These are phyloP conservation scores for Xylaria multiplex DNA, from an alignment of 2,329 filamentous ascomycete genomes.

Conservation along the genomic window DNA sequence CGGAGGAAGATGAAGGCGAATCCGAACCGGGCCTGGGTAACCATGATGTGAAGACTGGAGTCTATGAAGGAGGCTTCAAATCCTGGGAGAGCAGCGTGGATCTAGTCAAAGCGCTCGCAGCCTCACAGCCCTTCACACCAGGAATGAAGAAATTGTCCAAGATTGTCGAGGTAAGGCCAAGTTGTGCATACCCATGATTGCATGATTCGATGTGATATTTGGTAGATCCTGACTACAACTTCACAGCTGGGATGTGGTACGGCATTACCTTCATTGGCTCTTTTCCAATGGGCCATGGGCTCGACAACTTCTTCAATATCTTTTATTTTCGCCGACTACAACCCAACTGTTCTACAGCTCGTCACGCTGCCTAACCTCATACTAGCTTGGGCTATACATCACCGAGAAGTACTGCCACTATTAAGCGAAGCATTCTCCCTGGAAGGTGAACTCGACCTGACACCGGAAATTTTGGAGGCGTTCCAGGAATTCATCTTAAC, in stretches of 20 bases:
- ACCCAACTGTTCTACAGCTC: conserved; percentile 78
- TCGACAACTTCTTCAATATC: conserved; percentile 55
- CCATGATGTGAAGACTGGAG: conserved; percentile 80
- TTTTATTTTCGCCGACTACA: conserved; percentile 81
- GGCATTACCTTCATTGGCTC: conserved; percentile 75
- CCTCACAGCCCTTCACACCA: conserved; percentile 51
- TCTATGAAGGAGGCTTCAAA: conserved; percentile 90
- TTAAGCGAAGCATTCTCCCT: conserved; percentile 59
- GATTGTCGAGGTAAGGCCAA: conserved; percentile 63
- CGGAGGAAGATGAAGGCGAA: conserved; percentile 65
- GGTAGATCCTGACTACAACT: conserved; percentile 44
- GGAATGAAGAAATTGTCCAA: conserved; percentile 52
- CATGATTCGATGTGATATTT: conserved; percentile 24
- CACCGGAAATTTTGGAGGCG: conserved; percentile 63
- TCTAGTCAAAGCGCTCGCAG: conserved; percentile 73
- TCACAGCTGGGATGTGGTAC: conserved; percentile 80
- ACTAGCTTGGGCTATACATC: conserved; percentile 70
- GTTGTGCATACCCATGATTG: conserved; percentile 23
- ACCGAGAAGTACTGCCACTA: conserved; percentile 51
- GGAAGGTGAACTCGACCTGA: conserved; percentile 69
- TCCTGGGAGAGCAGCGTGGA: conserved; percentile 90
- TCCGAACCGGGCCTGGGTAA: conserved; percentile 64
- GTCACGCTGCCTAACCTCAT: conserved; percentile 84
- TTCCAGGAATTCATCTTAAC: conserved; percentile 66
- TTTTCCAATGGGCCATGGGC: conserved; percentile 70